These are phyloP conservation scores for Pichia cactophila DNA, from an alignment of 1,139 yeast species.

Conservation along the genomic window DNA sequence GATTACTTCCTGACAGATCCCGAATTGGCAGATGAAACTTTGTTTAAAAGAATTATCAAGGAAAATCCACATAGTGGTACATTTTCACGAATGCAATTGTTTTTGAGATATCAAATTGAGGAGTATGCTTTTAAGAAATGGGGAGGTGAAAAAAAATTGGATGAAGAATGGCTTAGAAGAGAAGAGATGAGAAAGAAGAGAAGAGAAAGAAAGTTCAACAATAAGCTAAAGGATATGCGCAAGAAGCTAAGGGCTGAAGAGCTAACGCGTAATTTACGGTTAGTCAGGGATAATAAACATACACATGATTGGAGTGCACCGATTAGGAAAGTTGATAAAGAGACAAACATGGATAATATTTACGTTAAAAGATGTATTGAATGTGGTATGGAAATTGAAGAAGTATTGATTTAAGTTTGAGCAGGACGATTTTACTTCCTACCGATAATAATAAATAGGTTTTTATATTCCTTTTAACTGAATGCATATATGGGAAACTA, in stretches of 20 bases:
- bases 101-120: slow-evolving; percentile 82
- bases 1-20: slow-evolving; percentile 92
- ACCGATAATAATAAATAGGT: too few species aligned
- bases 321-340: slow-evolving; percentile 29
- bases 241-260: slow-evolving; percentile 90
- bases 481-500: too few species aligned
- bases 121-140: slow-evolving; percentile 88
- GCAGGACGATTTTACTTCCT: too few species aligned
- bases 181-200: slow-evolving; percentile 65
- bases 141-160: slow-evolving; percentile 87
- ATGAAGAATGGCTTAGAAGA: slow-evolving; percentile 84
- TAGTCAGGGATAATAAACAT: slow-evolving; percentile 41
- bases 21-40: slow-evolving; percentile 62
- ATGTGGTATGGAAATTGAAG: slow-evolving; percentile 86
- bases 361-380: slow-evolving; percentile 59
- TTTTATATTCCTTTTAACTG: not conserved
- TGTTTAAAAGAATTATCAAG: slow-evolving; percentile 74
- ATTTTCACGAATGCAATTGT: slow-evolving; percentile 88
- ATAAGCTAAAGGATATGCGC: slow-evolving; percentile 76
- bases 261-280: slow-evolving; percentile 60
- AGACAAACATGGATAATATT: slow-evolving; percentile 31
- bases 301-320: slow-evolving; percentile 75
- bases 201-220: slow-evolving; percentile 71
- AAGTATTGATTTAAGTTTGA: slow-evolving; percentile 31
- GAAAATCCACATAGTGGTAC: slow-evolving; percentile 91